Evolutionary conservation across 140 eudicot species (phyloP).

Genomic region (Senecio squalidus): DNA sequence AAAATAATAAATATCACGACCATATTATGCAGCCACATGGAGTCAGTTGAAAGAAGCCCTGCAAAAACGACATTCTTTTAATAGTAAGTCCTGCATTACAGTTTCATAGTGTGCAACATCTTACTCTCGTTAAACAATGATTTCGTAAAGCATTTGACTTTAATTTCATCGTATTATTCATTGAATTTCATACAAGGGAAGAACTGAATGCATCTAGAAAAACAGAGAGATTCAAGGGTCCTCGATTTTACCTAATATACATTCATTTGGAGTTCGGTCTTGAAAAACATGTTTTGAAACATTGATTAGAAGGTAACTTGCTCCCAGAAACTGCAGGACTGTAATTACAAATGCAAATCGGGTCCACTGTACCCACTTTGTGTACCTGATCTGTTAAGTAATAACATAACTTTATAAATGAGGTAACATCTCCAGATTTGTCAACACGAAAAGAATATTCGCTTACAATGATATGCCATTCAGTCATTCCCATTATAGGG

Average conservation of each 20-base stretch:
- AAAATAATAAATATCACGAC: conserved; percentile 34
- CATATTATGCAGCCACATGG: conserved; percentile 32
- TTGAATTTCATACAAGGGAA: conserved; percentile 1
- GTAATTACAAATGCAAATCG: conserved; percentile 44
- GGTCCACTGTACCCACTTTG: conserved; percentile 58
- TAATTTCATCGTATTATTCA: too few species aligned
- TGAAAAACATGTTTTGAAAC: conserved; percentile 22
- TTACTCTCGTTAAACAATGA: not conserved
- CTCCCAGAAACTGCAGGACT: conserved; percentile 44
- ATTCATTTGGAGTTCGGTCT: conserved; percentile 27
- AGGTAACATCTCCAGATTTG: conserved; percentile 10
- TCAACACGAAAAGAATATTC: conserved; percentile 8
- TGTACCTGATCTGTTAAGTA: conserved; percentile 44
- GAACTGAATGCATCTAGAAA: not conserved
- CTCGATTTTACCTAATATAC: conserved; percentile 41
- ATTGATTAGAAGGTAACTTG: conserved; percentile 42
- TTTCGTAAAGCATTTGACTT: conserved; percentile 1
- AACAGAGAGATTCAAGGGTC: conserved; percentile 13
- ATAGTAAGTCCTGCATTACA: conserved; percentile 13
- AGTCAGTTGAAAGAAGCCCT: conserved; percentile 34
- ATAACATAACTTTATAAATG: conserved; percentile 11
- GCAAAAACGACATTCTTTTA: conserved; percentile 23
- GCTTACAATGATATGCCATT: not conserved
- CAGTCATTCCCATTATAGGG: too few species aligned
- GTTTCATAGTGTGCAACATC: too few species aligned